Conservation (phyloP, 2,329 filamentous ascomycete species). For the Penicillium decumbens region DNA sequence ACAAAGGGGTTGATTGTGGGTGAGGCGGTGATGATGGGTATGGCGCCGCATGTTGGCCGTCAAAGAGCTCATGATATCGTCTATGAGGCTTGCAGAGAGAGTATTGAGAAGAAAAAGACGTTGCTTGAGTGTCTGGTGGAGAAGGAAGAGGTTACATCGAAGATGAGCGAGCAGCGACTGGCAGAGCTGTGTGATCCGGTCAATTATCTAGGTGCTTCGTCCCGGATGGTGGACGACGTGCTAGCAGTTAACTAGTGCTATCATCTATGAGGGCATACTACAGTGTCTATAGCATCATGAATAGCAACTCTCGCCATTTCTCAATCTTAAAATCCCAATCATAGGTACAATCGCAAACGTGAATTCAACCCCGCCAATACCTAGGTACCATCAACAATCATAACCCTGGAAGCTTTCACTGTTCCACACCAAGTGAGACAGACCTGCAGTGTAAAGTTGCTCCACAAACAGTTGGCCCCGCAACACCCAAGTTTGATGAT, state of each 20-base stretch:
- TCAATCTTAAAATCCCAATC: too few relatives aligned
- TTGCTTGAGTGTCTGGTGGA: constrained; percentile 43
- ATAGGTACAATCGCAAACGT: neutral
- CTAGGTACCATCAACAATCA: neutral
- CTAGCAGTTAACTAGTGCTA: constrained; percentile 13
- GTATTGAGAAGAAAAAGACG: constrained; percentile 44
- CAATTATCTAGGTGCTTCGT: constrained; percentile 41
- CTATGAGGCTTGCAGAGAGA: constrained; percentile 51
- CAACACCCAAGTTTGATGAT: constrained; percentile 1
- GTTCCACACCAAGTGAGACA: neutral
- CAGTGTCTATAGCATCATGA: neutral
- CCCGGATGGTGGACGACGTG: constrained; percentile 34
- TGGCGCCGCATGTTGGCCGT: constrained; percentile 51
- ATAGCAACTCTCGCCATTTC: neutral
- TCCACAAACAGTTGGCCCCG: constrained; percentile 13
- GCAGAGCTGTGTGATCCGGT: constrained; percentile 53
- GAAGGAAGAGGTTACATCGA: constrained; percentile 40
- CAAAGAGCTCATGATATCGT: constrained; percentile 54
- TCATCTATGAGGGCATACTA: neutral
- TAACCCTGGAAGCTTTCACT: neutral
- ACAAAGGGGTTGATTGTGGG: constrained; percentile 53
- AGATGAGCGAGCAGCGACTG: constrained; percentile 47
- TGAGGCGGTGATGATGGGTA: constrained; percentile 59
- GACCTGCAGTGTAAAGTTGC: neutral
- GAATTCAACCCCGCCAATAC: neutral